phyloP scores from a whole-genome alignment of 139 green algal genomes.

The Edaphochlamys debaryana region DNA sequence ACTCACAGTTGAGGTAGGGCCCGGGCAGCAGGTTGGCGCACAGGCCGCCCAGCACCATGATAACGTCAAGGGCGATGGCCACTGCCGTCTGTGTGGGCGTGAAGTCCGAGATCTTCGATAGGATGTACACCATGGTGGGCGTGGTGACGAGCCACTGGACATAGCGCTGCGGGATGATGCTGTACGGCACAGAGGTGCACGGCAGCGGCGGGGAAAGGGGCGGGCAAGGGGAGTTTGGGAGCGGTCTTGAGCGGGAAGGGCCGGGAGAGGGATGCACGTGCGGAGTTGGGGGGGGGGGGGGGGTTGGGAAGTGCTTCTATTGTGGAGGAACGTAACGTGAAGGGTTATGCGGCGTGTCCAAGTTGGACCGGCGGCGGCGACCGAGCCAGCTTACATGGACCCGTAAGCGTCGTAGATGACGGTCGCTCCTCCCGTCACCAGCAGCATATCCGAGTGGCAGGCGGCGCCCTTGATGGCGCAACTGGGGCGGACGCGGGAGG shows the following conservation, averaged over 20 bases:
- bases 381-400: constrained; percentile 38
- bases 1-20: constrained; percentile 46
- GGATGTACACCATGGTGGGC: constrained; percentile 65
- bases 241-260: no score
- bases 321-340: no score
- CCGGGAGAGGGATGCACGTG: not conserved
- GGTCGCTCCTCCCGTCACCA: constrained; percentile 39
- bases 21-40: constrained; percentile 24
- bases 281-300: not conserved
- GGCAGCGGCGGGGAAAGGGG: not conserved
- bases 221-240: not conserved
- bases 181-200: not conserved
- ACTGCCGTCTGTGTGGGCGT: constrained; percentile 10
- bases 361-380: no score
- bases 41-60: constrained; percentile 58
- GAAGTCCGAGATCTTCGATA: constrained; percentile 61
- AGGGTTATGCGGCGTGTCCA: no score
- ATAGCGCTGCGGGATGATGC: constrained; percentile 49
- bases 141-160: constrained; percentile 70
- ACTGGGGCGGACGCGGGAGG: no score
- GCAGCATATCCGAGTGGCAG: constrained; percentile 61
- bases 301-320: not conserved
- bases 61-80: constrained; percentile 51
- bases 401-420: constrained; percentile 31
- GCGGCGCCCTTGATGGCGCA: constrained; percentile 62